Percentiles rank a stretch among this genome's conserved stretches.
phyloP scores from a whole-genome alignment of 2,329 filamentous ascomycete species.

The Conoideocrella luteorostrata region DNA sequence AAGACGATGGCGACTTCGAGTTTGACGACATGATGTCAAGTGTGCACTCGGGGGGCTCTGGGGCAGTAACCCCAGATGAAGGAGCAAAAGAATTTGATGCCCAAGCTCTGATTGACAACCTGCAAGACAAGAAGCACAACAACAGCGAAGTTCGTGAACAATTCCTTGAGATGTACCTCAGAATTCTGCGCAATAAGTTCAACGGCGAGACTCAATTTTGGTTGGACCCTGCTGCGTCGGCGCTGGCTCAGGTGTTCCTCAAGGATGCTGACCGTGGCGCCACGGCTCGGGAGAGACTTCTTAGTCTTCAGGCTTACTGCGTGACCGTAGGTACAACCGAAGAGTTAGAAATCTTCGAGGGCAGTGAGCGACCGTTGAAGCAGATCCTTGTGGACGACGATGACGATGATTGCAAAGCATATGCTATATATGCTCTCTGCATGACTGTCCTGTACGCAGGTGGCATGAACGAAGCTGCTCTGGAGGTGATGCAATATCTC shows the following conservation, averaged over 20 bases:
- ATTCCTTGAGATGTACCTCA: constrained; percentile 26
- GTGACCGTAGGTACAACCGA: constrained; percentile 64
- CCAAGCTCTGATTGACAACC: constrained; percentile 60
- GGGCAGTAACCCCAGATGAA: constrained; percentile 55
- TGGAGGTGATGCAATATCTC: constrained; percentile 68
- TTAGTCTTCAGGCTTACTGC: constrained; percentile 66
- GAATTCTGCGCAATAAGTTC: constrained; percentile 47
- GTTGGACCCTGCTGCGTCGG: constrained; percentile 51
- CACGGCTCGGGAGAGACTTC: constrained; percentile 60
- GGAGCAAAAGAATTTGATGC: constrained; percentile 56
- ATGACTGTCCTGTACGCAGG: constrained; percentile 72
- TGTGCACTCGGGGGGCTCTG: constrained; percentile 34
- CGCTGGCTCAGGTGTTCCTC: constrained; percentile 58
- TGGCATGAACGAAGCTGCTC: constrained; percentile 58
- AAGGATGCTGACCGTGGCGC: constrained; percentile 64
- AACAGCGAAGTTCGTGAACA: constrained; percentile 63
- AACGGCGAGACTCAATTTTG: constrained; percentile 26
- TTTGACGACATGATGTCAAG: constrained; percentile 39
- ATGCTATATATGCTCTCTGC: constrained; percentile 68
- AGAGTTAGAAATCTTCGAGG: constrained; percentile 35
- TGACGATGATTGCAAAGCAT: constrained; percentile 56
- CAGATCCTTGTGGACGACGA: constrained; percentile 46
- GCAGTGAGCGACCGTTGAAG: constrained; percentile 21
- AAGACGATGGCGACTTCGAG: constrained; percentile 32
- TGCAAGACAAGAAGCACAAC: constrained; percentile 70